Percentiles rank a stretch among this genome's conserved stretches.
These are phyloP conservation scores for Cystobasidium sp. DNA, from an alignment of 1,284 basidiomycete genomes.

Conservation along the genomic window DNA sequence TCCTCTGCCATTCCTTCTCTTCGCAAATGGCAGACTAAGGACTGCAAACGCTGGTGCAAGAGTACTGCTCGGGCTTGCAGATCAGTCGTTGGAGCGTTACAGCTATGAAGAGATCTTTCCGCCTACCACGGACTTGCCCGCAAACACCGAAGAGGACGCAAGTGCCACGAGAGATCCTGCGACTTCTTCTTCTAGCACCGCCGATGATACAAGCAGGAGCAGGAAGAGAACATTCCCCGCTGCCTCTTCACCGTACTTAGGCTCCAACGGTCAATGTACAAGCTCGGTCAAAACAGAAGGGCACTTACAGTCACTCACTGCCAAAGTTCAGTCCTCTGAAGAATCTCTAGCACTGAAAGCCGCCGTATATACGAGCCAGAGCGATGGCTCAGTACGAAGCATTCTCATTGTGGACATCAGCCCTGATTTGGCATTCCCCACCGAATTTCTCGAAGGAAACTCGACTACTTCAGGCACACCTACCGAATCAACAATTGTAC, in stretches of 20 bases:
- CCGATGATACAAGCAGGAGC: not conserved
- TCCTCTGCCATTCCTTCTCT: conserved; percentile 27
- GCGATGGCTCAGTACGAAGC: conserved; percentile 12
- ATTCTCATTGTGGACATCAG: conserved; percentile 27
- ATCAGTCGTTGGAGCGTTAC: conserved; percentile 14
- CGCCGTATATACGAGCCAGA: conserved; percentile 17
- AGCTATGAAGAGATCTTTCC: conserved; percentile 31
- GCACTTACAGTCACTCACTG: conserved; percentile 25
- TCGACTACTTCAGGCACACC: too few relatives aligned
- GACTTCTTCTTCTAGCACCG: not conserved
- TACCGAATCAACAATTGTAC: too few relatives aligned
- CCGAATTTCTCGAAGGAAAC: too few relatives aligned
- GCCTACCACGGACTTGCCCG: not conserved
- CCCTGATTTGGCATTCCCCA: not conserved
- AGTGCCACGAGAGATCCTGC: not conserved
- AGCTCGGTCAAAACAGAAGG: conserved; percentile 12
- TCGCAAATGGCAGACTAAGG: conserved; percentile 11
- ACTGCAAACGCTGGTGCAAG: conserved; percentile 29
- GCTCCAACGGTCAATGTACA: not conserved
- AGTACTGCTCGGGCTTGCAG: conserved; percentile 30
- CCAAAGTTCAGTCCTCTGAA: conserved; percentile 25
- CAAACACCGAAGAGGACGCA: not conserved
- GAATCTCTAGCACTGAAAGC: conserved; percentile 8
- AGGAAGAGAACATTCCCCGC: not conserved
- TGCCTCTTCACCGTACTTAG: not conserved